Evolutionary conservation across 1,139 yeast species (phyloP).

Genomic region (Geotrichum aggregatum): DNA sequence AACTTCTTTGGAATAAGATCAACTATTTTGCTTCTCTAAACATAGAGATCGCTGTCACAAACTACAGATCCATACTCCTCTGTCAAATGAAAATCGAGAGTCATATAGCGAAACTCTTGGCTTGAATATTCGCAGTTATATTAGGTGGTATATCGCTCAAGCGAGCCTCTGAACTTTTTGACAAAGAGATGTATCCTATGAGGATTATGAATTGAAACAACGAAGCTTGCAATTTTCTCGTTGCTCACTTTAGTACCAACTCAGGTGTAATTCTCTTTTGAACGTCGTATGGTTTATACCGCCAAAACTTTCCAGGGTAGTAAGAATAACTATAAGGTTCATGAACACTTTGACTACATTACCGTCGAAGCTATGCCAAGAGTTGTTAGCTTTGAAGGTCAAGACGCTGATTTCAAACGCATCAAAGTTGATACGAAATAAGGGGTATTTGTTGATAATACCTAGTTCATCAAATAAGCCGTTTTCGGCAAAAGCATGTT

Average conservation of each 20-base stretch:
- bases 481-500: slow-evolving; percentile 93
- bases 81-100: slow-evolving; percentile 94
- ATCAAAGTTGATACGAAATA: slow-evolving; percentile 94
- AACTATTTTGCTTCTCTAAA: slow-evolving; percentile 90
- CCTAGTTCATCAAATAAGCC: slow-evolving; percentile 82
- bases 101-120: slow-evolving; percentile 92
- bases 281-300: too few relatives aligned
- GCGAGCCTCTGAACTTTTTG: slow-evolving; percentile 90
- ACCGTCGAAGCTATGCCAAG: slow-evolving; percentile 94
- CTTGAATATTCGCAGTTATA: slow-evolving; percentile 89
- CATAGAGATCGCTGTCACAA: slow-evolving; percentile 96
- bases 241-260: slow-evolving; percentile 64
- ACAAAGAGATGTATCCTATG: slow-evolving; percentile 95
- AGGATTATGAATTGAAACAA: slow-evolving; percentile 96
- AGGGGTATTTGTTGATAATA: slow-evolving; percentile 89
- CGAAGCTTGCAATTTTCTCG: slow-evolving; percentile 91
- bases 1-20: slow-evolving; percentile 92
- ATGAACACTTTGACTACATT: slow-evolving; percentile 90
- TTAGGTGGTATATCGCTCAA: slow-evolving; percentile 91
- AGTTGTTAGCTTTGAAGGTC: slow-evolving; percentile 87
- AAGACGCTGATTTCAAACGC: slow-evolving; percentile 93
- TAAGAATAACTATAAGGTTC: slow-evolving; percentile 90
- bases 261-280: slow-evolving; percentile 64
- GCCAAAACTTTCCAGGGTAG: slow-evolving; percentile 95
- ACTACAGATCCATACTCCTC: slow-evolving; percentile 96